phyloP scores from a whole-genome alignment of 805 yeast genomes.

The Candida glaebosa region DNA sequence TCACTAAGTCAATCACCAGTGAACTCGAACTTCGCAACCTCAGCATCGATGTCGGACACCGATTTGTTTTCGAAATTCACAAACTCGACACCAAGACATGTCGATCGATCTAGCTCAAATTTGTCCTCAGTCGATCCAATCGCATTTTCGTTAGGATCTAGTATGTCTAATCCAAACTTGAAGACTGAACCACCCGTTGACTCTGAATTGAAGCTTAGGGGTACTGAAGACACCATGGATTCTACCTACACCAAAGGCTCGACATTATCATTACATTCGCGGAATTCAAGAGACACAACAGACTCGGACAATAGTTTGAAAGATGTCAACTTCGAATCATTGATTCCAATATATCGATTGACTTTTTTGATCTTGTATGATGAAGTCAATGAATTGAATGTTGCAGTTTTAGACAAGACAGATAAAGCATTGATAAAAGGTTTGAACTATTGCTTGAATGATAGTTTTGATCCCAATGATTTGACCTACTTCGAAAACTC shows the following conservation, averaged over 20 bases:
- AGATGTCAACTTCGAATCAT: slow-evolving; percentile 9
- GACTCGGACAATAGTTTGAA: background rate
- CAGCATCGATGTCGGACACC: background rate
- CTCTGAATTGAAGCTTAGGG: background rate
- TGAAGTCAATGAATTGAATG: slow-evolving; percentile 11
- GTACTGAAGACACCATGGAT: background rate
- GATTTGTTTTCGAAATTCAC: background rate
- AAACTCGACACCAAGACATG: background rate
- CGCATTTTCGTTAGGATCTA: background rate
- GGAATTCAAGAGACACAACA: background rate
- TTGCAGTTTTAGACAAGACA: slow-evolving; percentile 9
- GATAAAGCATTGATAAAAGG: slow-evolving; percentile 13
- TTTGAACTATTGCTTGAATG: slow-evolving; percentile 12
- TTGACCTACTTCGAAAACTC: background rate
- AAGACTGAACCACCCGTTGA: background rate
- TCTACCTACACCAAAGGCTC: background rate
- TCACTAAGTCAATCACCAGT: background rate
- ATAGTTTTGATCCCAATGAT: background rate
- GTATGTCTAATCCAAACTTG: background rate
- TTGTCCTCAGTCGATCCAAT: background rate
- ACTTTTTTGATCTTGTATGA: slow-evolving; percentile 24
- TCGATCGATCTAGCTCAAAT: background rate
- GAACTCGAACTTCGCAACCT: background rate
- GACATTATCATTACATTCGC: background rate
- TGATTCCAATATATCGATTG: slow-evolving; percentile 22